Percentiles rank a stretch among this genome's conserved stretches.
Conservation (phyloP, 2,329 filamentous ascomycete genomes). For the Fusarium devonianum region DNA sequence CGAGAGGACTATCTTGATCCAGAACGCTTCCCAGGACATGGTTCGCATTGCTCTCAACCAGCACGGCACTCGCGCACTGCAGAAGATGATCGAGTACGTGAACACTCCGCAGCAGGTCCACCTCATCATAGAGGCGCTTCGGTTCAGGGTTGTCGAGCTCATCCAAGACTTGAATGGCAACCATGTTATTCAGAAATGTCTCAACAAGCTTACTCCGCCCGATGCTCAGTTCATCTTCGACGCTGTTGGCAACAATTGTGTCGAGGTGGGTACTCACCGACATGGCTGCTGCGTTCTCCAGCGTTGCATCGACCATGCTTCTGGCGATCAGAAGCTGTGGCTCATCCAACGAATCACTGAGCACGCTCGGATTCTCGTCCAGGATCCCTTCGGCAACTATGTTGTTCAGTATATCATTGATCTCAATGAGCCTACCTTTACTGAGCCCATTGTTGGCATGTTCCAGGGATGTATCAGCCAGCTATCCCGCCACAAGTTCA, state of each 20-base stretch:
- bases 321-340: slow-evolving; percentile 85
- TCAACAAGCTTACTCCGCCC: slow-evolving; percentile 86
- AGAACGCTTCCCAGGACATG: slow-evolving; percentile 87
- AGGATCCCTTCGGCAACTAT: slow-evolving; percentile 98
- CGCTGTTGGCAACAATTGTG: slow-evolving; percentile 84
- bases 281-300: slow-evolving; percentile 98
- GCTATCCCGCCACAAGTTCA: slow-evolving; percentile 96
- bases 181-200: slow-evolving; percentile 98
- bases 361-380: slow-evolving; percentile 87
- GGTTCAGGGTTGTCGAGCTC: slow-evolving; percentile 85
- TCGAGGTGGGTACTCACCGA: slow-evolving; percentile 93
- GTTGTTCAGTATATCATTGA: slow-evolving; percentile 99
- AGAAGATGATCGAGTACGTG: slow-evolving; percentile 99
- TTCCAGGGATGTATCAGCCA: slow-evolving; percentile 77
- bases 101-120: slow-evolving; percentile 84
- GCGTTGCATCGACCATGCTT: slow-evolving; percentile 96
- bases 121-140: slow-evolving; percentile 85
- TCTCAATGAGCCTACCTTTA: slow-evolving; percentile 85
- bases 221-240: slow-evolving; percentile 98
- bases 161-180: slow-evolving; percentile 99
- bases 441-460: slow-evolving; percentile 82
- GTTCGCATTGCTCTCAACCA: slow-evolving; percentile 95
- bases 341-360: slow-evolving; percentile 87
- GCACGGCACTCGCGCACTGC: slow-evolving; percentile 92
- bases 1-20: slow-evolving; percentile 90